These are phyloP conservation scores for Pythium pectinolyticum DNA, from an alignment of 352 stramenopile species.

Conservation along the genomic window DNA sequence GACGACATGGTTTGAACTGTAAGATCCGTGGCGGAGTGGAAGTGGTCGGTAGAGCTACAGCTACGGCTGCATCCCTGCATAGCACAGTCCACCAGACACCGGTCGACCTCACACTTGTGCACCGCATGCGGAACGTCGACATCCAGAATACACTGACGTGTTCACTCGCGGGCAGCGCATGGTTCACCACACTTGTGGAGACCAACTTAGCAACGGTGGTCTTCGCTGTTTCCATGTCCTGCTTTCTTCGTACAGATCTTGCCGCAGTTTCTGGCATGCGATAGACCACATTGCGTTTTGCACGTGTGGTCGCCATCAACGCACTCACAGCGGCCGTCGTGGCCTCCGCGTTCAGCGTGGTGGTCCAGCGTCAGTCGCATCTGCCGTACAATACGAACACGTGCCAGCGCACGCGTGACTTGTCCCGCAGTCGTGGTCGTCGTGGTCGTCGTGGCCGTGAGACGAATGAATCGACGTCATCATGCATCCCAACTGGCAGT, in stretches of 20 bases:
- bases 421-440: conserved; percentile 54
- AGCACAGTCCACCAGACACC: conserved; percentile 57
- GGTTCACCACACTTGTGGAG: conserved; percentile 56
- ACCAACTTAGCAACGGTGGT: conserved; percentile 56
- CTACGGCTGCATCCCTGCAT: conserved; percentile 59
- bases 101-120: conserved; percentile 64
- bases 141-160: conserved; percentile 47
- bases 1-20: conserved; percentile 32
- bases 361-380: conserved; percentile 27
- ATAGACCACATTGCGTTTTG: conserved; percentile 39
- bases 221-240: conserved; percentile 33
- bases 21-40: conserved; percentile 48
- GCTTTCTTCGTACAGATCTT: conserved; percentile 44
- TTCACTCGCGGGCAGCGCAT: conserved; percentile 48
- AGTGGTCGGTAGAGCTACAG: conserved; percentile 58
- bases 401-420: conserved; percentile 44
- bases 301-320: conserved; percentile 66
- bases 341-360: conserved; percentile 58
- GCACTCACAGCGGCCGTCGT: conserved; percentile 72
- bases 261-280: conserved; percentile 50
- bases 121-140: conserved; percentile 47
- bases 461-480: conserved; percentile 42
- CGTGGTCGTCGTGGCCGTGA: too few species aligned
- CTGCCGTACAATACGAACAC: conserved; percentile 55
- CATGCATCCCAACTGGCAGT: conserved; percentile 67